Conservation (phyloP, 129 eudicot genomes). For the Dittrichia graveolens region DNA sequence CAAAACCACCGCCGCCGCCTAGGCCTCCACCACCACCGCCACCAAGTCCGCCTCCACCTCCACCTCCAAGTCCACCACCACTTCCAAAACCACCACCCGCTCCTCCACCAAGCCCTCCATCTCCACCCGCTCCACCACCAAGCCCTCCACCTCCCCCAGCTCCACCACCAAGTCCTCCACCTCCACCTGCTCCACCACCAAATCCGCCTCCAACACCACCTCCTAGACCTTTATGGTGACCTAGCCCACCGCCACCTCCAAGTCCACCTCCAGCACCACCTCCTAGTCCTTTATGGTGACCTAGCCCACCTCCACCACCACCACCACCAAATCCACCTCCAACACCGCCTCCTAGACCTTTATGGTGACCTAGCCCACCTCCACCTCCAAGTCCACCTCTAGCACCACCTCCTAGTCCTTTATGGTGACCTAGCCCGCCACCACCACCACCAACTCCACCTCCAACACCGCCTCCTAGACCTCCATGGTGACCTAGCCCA, state of each 20-base stretch:
- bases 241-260: constrained; percentile 30
- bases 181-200: constrained; percentile 40
- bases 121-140: constrained; percentile 28
- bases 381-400: constrained; percentile 22
- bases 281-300: constrained; percentile 17
- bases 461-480: constrained; percentile 28
- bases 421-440: constrained; percentile 3
- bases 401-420: constrained; percentile 17
- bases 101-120: constrained; percentile 30
- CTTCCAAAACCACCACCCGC: constrained; percentile 15
- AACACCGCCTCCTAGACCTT: constrained; percentile 27
- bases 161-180: constrained; percentile 26
- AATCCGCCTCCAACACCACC: constrained; percentile 30
- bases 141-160: constrained; percentile 23
- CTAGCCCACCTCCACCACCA: constrained; percentile 20
- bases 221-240: constrained; percentile 26
- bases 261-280: constrained; percentile 22
- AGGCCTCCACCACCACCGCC: constrained; percentile 24
- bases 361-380: constrained; percentile 10
- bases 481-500: constrained; percentile 12
- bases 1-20: constrained; percentile 40
- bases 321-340: constrained; percentile 25
- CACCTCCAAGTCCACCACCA: neutral
- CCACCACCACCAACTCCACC: constrained; percentile 24
- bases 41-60: constrained; percentile 19